Evolutionary conservation across 352 stramenopile genomes (phyloP).

Genomic region (Globisporangium yorkense): DNA sequence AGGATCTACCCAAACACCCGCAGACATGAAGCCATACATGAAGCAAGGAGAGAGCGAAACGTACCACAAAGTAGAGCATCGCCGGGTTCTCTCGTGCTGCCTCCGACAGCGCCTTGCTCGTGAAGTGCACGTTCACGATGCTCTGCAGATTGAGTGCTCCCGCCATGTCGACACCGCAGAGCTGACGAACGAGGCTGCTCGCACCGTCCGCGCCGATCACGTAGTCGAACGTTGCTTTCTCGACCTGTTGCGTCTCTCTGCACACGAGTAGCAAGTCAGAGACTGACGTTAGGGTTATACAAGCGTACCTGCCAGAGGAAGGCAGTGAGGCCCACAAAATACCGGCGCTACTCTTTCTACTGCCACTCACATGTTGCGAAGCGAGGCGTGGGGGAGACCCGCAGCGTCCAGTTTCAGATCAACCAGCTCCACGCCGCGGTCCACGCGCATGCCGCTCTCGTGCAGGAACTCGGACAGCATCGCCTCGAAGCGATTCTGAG

Average conservation of each 20-base stretch:
- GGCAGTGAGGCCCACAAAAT: no score
- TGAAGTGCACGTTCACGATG: constrained; percentile 95
- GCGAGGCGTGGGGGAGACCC: constrained; percentile 22
- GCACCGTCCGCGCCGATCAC: constrained; percentile 90
- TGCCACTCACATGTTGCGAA: constrained; percentile 42
- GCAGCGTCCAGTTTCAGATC: constrained; percentile 19
- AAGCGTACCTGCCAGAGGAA: no score
- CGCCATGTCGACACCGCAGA: constrained; percentile 62
- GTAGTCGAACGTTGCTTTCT: constrained; percentile 59
- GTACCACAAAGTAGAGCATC: constrained; percentile 94
- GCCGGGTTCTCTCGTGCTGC: constrained; percentile 57
- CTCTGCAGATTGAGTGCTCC: constrained; percentile 83
- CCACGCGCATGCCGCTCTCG: constrained; percentile 36
- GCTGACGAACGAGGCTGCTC: constrained; percentile 75
- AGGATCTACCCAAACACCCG: no score
- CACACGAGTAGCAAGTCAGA: no score
- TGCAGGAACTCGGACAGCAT: constrained; percentile 52
- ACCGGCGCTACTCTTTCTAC: neutral
- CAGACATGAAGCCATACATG: neutral
- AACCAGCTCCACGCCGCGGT: constrained; percentile 57
- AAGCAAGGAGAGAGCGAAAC: neutral
- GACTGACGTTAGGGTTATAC: no score
- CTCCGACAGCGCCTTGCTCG: constrained; percentile 57
- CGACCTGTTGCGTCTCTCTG: constrained; percentile 21
- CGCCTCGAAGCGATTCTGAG: constrained; percentile 76